These are phyloP conservation scores for Cladorrhinum sp. DNA, from an alignment of 2,329 filamentous ascomycete species.

Conservation along the genomic window DNA sequence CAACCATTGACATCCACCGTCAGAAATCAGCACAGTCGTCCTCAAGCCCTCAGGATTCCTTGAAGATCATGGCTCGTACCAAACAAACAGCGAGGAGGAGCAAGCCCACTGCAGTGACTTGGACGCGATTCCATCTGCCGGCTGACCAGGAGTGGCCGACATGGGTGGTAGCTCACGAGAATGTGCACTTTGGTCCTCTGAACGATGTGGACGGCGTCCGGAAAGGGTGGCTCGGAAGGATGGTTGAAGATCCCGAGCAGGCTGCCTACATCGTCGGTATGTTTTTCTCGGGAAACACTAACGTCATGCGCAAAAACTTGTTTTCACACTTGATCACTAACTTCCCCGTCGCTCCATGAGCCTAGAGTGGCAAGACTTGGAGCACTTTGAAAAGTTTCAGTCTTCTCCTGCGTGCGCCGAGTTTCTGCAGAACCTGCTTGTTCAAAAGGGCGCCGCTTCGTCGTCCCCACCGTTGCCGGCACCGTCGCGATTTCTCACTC, in stretches of 20 bases:
- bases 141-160: constrained; percentile 25
- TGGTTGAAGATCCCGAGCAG: constrained; percentile 23
- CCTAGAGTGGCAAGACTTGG: constrained; percentile 18
- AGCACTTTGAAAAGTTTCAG: constrained; percentile 20
- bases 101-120: constrained; percentile 5
- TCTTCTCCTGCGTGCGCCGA: constrained; percentile 23
- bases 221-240: constrained; percentile 18
- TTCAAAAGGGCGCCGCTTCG: neutral
- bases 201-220: constrained; percentile 6
- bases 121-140: constrained; percentile 26
- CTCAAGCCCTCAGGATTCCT: neutral
- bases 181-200: constrained; percentile 23
- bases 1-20: neutral
- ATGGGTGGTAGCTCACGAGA: constrained; percentile 13
- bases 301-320: neutral
- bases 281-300: neutral
- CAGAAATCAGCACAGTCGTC: neutral
- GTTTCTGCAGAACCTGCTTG: constrained; percentile 22
- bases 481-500: neutral
- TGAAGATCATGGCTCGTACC: constrained; percentile 7
- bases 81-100: constrained; percentile 4
- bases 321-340: constrained; percentile 6
- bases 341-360: neutral
- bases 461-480: neutral
- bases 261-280: constrained; percentile 24